Evolutionary conservation across 139 green algal genomes (phyloP), one percentile per base, ranked within the genome.

Genomic region (Astrephomene gubernaculifera): DNA sequence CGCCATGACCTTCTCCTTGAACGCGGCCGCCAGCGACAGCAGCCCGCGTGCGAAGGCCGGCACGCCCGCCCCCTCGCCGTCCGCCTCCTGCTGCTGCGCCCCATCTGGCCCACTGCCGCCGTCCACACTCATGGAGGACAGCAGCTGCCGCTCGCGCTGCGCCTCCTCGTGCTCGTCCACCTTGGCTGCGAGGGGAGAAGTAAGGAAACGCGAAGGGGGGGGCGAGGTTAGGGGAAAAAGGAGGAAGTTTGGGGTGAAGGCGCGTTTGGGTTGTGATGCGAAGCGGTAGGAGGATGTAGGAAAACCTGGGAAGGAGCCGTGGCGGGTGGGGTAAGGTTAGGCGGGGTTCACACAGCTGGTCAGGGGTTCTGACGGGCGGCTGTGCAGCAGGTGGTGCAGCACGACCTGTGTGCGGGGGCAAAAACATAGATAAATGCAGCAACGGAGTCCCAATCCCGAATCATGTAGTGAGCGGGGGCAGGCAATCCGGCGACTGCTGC

Each of bases 141-240:
- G 78, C 2, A 84, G n/a, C 61, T n/a, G n/a, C 41, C 52, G 31
- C 9, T 84, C 78, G 43, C 78, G 63, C 9, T 35, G 22, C 4
- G n/a, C 27, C 64, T 84, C 78, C 64, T 84, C 78, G 78, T 84
- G 78, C 78, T 84, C 78, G 78, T 84, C 33, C 4, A 84, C 63
- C 78, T 84, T 84, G 78, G 78, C 78, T 84, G 63, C 31, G 25
- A n/a, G 71, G 70, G 43, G 35, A 72, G n/a, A n/a, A n/a, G n/a
- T n/a, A n/a, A n/a, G n/a, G n/a, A n/a, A n/a, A n/a, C 17, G 49
- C 49, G 49, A 17, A 19, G 24, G 60, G 60, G 19, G 25, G 25
- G 60, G 60, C 21, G 21, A 31, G 60, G 60, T 67, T 12, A 31
- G 60, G 60, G 25, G 19, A 67, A 14, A 22, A 12, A 35, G 60